A percentile compares a stretch with the other conserved stretches of the same genome.
Evolutionary conservation across 768 basidiomycete species (phyloP).

Genomic region (Russula virescens): DNA sequence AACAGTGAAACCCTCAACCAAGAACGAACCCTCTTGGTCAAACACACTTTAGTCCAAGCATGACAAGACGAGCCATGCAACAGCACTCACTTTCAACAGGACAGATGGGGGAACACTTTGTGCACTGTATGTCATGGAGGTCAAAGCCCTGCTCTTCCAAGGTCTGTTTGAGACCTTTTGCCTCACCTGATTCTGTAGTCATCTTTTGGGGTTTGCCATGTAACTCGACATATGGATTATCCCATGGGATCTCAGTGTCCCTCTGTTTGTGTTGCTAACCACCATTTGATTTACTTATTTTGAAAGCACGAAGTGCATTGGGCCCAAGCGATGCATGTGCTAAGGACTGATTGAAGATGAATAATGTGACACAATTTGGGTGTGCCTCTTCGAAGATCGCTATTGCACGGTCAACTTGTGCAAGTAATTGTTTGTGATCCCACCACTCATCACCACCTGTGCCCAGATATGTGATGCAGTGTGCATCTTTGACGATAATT

Average conservation of each 20-base stretch:
- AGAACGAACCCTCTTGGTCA: no score
- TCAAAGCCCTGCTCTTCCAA: no score
- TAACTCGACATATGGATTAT: neutral
- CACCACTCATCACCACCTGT: neutral
- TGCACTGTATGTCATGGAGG: neutral
- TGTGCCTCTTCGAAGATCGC: neutral
- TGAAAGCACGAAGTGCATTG: neutral
- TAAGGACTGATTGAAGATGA: neutral
- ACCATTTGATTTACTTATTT: neutral
- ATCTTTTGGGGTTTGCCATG: neutral
- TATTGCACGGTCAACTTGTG: neutral
- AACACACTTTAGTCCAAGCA: no score
- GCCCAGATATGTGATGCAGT: neutral
- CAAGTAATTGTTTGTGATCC: no score
- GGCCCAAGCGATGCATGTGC: neutral
- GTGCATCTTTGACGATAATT: neutral
- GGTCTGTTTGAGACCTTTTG: no score
- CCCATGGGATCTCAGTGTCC: neutral
- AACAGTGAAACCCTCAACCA: no score
- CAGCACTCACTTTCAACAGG: neutral
- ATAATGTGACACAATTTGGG: neutral
- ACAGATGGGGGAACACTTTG: neutral
- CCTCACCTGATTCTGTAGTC: neutral
- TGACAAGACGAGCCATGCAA: neutral
- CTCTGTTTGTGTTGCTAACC: neutral